These are phyloP conservation scores for Chrysanthemum makinoi DNA, from an alignment of 129 eudicot species.

Conservation along the genomic window DNA sequence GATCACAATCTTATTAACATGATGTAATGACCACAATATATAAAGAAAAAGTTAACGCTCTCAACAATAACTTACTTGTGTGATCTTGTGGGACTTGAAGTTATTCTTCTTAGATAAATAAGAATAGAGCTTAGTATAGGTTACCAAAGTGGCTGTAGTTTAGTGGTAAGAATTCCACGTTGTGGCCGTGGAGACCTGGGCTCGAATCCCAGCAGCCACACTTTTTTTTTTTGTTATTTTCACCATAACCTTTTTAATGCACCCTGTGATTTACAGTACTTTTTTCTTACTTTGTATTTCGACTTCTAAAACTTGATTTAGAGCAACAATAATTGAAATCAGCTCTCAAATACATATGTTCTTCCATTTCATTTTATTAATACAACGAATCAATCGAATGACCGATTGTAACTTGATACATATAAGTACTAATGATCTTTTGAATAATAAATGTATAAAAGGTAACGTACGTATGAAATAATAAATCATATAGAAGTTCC, in stretches of 20 bases:
- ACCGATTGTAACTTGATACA: background rate
- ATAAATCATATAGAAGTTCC: background rate
- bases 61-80: too few relatives aligned
- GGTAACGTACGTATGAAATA: background rate
- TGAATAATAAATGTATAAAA: background rate
- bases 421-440: background rate
- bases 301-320: background rate
- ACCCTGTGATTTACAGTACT: too few relatives aligned
- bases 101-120: too few relatives aligned
- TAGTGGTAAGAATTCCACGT: conserved; percentile 99
- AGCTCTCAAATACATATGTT: too few relatives aligned
- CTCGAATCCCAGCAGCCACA: conserved; percentile 99
- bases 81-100: too few relatives aligned
- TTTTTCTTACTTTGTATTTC: background rate
- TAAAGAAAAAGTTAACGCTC: too few relatives aligned
- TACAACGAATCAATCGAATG: background rate
- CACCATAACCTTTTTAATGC: too few relatives aligned
- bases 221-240: background rate
- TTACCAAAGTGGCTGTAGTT: conserved; percentile 85
- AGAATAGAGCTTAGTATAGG: background rate
- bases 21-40: too few relatives aligned
- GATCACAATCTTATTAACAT: too few relatives aligned
- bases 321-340: too few relatives aligned
- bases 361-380: background rate
- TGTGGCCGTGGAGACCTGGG: conserved; percentile 99